These are phyloP conservation scores for Exutisphaerella laricina DNA, from an alignment of 2,329 filamentous ascomycete genomes.

Conservation along the genomic window DNA sequence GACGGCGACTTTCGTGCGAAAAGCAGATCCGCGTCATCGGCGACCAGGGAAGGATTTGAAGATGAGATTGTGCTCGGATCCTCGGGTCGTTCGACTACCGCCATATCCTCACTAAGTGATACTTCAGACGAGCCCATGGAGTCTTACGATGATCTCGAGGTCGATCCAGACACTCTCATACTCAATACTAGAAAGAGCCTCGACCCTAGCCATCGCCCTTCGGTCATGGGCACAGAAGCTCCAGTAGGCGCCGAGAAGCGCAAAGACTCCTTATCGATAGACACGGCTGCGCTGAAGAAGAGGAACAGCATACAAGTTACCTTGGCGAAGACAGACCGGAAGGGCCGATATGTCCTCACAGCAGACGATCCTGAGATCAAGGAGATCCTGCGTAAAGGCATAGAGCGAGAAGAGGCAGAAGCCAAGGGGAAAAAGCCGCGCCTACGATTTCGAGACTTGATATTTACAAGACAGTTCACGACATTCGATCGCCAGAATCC, in stretches of 20 bases:
- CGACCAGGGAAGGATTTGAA: slow-evolving; percentile 1
- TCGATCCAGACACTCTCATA: slow-evolving; percentile 35
- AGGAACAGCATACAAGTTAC: slow-evolving; percentile 43
- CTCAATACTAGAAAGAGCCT: slow-evolving; percentile 31
- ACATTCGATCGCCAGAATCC: slow-evolving; percentile 69
- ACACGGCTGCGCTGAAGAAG: slow-evolving; percentile 11
- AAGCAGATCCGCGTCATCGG: neutral
- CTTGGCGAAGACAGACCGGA: slow-evolving; percentile 42
- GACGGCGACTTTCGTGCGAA: neutral
- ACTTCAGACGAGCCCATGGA: slow-evolving; percentile 36
- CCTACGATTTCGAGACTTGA: slow-evolving; percentile 49
- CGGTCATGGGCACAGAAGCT: slow-evolving; percentile 7
- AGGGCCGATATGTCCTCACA: slow-evolving; percentile 45
- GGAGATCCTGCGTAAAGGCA: slow-evolving; percentile 41
- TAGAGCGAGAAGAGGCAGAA: slow-evolving; percentile 39
- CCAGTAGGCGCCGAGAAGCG: neutral
- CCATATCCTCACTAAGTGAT: slow-evolving; percentile 5
- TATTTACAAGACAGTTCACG: slow-evolving; percentile 68
- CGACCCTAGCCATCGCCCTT: slow-evolving; percentile 19
- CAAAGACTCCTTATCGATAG: neutral
- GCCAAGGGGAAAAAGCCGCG: slow-evolving; percentile 32
- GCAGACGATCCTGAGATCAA: slow-evolving; percentile 47
- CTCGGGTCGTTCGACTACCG: slow-evolving; percentile 3
- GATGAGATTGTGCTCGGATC: slow-evolving; percentile 7
- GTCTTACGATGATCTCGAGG: slow-evolving; percentile 37